phyloP scores from a whole-genome alignment of 2,329 filamentous ascomycete genomes.

The Plenodomus lindquistii region DNA sequence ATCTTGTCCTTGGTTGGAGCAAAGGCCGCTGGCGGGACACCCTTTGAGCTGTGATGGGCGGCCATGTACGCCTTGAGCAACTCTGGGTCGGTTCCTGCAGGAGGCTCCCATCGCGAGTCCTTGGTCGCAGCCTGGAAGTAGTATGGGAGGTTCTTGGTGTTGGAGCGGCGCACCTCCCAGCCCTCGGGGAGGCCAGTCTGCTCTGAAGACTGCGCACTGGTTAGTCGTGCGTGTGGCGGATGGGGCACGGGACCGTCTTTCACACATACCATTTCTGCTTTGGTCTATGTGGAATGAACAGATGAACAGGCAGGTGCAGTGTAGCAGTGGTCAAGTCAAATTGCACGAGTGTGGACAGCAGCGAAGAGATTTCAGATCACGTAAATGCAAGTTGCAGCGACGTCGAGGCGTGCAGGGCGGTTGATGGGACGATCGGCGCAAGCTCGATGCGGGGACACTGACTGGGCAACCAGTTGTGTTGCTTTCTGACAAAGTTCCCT shows the following conservation, averaged over 20 bases:
- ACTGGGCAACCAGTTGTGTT: no score
- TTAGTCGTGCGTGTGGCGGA: slow-evolving; percentile 20
- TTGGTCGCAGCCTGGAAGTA: slow-evolving; percentile 92
- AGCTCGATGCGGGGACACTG: slow-evolving; percentile 24
- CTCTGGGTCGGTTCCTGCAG: slow-evolving; percentile 82
- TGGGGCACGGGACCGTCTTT: background rate
- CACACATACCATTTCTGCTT: background rate
- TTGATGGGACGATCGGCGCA: slow-evolving; percentile 3
- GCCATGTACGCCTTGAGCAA: slow-evolving; percentile 95
- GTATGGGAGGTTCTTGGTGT: slow-evolving; percentile 98
- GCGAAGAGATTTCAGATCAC: background rate
- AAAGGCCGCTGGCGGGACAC: slow-evolving; percentile 47
- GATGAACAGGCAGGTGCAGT: background rate
- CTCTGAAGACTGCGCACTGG: slow-evolving; percentile 29
- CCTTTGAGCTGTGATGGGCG: slow-evolving; percentile 71
- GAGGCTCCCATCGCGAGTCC: slow-evolving; percentile 94
- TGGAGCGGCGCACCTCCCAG: slow-evolving; percentile 97
- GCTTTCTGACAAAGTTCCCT: slow-evolving; percentile 8
- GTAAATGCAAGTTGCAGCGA: slow-evolving; percentile 13
- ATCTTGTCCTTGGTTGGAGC: slow-evolving; percentile 71
- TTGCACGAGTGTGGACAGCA: slow-evolving; percentile 1
- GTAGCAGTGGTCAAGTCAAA: background rate
- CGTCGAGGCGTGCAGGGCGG: slow-evolving; percentile 5
- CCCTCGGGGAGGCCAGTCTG: slow-evolving; percentile 71
- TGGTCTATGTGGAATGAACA: background rate